Conservation (phyloP, 2,329 filamentous ascomycete species). For the Aspergillus fumigatiaffinis region DNA sequence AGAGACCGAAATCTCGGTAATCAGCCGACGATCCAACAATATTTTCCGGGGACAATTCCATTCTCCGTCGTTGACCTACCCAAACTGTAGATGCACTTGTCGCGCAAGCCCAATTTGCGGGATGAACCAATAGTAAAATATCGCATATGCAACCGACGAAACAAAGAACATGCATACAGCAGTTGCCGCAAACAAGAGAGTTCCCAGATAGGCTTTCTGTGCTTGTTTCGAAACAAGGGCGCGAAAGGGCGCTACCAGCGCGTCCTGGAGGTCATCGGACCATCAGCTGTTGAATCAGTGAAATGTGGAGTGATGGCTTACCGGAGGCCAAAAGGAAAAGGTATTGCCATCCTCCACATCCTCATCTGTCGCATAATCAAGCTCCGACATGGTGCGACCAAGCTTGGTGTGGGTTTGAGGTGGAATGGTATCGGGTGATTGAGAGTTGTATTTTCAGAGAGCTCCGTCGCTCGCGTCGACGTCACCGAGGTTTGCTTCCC, state of each 20-base stretch:
- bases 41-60: neutral
- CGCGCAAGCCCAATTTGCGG: conserved; percentile 61
- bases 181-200: conserved; percentile 50
- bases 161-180: conserved; percentile 54
- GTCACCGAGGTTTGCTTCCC: conserved; percentile 7
- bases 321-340: conserved; percentile 12
- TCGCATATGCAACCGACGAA: conserved; percentile 58
- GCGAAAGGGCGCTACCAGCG: conserved; percentile 51
- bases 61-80: conserved; percentile 35
- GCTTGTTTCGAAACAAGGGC: conserved; percentile 58
- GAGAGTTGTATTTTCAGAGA: neutral
- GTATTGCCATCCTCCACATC: conserved; percentile 5
- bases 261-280: conserved; percentile 41
- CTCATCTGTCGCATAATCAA: conserved; percentile 8
- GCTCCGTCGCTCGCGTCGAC: conserved; percentile 9
- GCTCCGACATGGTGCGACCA: conserved; percentile 11
- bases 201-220: conserved; percentile 62
- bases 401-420: neutral
- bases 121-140: conserved; percentile 68
- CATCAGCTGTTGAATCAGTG: conserved; percentile 13
- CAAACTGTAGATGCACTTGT: conserved; percentile 64
- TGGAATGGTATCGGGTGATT: neutral
- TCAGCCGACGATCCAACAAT: neutral
- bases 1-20: conserved; percentile 1
- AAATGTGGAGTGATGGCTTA: conserved; percentile 6